Percentiles rank a stretch among this genome's conserved stretches.
Evolutionary conservation across 2,329 filamentous ascomycete genomes (phyloP).

Genomic region (Neoarthrinium moseri): DNA sequence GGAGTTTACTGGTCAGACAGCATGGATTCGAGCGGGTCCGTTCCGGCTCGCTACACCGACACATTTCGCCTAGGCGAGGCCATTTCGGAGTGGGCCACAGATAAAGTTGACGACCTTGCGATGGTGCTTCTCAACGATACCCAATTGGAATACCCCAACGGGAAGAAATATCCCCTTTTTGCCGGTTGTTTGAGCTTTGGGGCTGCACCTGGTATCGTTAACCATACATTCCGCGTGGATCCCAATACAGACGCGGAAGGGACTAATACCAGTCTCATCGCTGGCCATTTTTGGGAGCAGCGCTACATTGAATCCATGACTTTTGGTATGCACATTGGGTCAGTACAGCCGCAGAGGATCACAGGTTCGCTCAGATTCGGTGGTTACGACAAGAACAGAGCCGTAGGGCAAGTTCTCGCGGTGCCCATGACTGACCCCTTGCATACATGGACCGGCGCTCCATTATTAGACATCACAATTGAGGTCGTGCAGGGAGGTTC

Average conservation of each 20-base stretch:
- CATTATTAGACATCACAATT: constrained; percentile 35
- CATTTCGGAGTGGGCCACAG: background rate
- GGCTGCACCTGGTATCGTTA: constrained; percentile 8
- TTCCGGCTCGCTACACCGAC: background rate
- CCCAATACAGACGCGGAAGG: background rate
- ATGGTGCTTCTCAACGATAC: constrained; percentile 19
- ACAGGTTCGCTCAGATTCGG: constrained; percentile 30
- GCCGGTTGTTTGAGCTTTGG: constrained; percentile 25
- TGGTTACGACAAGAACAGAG: constrained; percentile 33
- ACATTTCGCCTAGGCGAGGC: background rate
- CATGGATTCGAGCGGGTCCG: background rate
- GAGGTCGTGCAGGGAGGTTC: constrained; percentile 33
- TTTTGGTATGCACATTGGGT: constrained; percentile 37
- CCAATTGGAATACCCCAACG: constrained; percentile 18
- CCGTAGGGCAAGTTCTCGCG: constrained; percentile 23
- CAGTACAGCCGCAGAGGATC: constrained; percentile 18
- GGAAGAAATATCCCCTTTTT: constrained; percentile 16
- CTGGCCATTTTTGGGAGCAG: constrained; percentile 14
- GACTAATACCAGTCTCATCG: constrained; percentile 15
- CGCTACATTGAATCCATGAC: constrained; percentile 30
- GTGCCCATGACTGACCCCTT: background rate
- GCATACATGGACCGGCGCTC: constrained; percentile 7
- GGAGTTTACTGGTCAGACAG: too few relatives aligned
- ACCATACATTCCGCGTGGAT: constrained; percentile 15
- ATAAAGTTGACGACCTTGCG: background rate